Percentiles rank a stretch among this genome's conserved stretches.
Conservation (phyloP, 2,329 filamentous ascomycete genomes). For the Aspergillus fumigatus region DNA sequence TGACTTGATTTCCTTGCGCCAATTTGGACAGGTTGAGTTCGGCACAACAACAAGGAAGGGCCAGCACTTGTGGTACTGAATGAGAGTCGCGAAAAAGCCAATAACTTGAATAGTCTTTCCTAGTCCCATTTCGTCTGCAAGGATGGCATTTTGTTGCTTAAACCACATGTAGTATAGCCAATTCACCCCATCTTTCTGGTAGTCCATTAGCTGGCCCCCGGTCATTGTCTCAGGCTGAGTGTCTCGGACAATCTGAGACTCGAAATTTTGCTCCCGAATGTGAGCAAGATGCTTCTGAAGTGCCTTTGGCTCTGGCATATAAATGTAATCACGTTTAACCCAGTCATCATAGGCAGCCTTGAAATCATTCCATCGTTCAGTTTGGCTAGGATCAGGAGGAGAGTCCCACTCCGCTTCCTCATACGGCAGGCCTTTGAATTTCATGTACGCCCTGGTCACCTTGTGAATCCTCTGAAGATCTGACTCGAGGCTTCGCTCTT, state of each 20-base stretch:
- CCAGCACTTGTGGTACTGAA: conserved; percentile 69
- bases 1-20: conserved; percentile 90
- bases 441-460: conserved; percentile 72
- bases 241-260: conserved; percentile 60
- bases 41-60: conserved; percentile 92
- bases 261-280: conserved; percentile 64
- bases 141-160: conserved; percentile 73
- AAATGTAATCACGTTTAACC: conserved; percentile 72
- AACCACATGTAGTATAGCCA: conserved; percentile 94
- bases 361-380: conserved; percentile 71
- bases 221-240: conserved; percentile 69
- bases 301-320: conserved; percentile 47
- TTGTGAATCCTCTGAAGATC: conserved; percentile 68
- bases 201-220: conserved; percentile 82
- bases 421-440: conserved; percentile 88
- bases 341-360: conserved; percentile 80
- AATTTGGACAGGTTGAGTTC: conserved; percentile 95
- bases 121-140: conserved; percentile 97
- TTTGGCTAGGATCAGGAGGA: conserved; percentile 61
- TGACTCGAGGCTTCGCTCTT: conserved; percentile 58
- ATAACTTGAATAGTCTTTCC: conserved; percentile 97
- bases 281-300: conserved; percentile 65
- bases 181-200: conserved; percentile 88
- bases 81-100: conserved; percentile 69
- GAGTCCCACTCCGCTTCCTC: conserved; percentile 88